Conservation (phyloP, 2,329 filamentous ascomycete genomes). For the Harringtonia aguacate region DNA sequence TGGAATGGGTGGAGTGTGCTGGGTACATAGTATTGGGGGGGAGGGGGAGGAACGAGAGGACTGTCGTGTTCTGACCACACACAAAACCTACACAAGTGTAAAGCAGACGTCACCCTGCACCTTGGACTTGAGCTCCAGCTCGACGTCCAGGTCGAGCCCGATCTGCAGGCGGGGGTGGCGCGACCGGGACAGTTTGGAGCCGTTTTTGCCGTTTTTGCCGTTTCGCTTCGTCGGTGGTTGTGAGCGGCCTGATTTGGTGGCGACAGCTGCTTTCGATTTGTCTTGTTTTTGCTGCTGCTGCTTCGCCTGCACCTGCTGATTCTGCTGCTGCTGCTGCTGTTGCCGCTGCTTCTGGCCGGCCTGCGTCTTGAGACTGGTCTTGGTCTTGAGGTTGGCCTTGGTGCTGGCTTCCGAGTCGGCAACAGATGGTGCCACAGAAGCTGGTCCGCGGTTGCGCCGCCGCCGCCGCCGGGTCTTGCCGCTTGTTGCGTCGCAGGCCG, state of each 20-base stretch:
- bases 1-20: neutral
- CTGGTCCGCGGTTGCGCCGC: neutral
- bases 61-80: no score
- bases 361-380: no score
- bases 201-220: neutral
- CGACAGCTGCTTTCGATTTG: no score
- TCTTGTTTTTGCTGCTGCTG: neutral
- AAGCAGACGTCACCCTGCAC: constrained; percentile 67
- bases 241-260: no score
- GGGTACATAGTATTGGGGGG: neutral
- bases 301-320: neutral
- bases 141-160: constrained; percentile 56
- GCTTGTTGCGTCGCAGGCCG: neutral
- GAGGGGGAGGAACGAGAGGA: neutral
- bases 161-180: constrained; percentile 16
- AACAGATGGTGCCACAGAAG: neutral
- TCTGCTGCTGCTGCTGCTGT: no score
- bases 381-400: neutral
- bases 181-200: neutral
- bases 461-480: neutral
- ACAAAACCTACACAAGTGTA: constrained; percentile 53
- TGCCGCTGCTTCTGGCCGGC: no score
- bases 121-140: constrained; percentile 70
- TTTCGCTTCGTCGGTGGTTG: no score
- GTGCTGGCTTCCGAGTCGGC: neutral